A percentile compares a stretch with the other conserved stretches of the same genome.
Conservation (phyloP, 148 eudicot genomes). For the Camellia granthamiana region DNA sequence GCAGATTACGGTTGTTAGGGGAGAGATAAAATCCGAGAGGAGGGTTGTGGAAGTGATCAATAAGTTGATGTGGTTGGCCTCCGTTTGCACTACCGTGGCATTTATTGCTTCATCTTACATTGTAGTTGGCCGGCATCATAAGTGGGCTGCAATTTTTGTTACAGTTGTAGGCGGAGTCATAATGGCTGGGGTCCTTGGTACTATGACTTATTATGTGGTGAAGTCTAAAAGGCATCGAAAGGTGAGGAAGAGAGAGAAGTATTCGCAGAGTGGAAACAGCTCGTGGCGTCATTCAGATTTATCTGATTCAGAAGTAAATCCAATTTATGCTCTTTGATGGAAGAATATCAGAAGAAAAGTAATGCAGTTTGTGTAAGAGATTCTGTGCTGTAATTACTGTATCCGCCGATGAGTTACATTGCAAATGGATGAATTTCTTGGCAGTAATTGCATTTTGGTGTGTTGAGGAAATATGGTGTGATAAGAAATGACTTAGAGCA, state of each 20-base stretch:
- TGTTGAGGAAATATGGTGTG: not conserved
- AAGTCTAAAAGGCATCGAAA: conserved; percentile 51
- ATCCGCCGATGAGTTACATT: not conserved
- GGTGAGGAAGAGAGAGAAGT: conserved; percentile 50
- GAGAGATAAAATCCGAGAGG: conserved; percentile 64
- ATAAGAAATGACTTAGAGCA: not conserved
- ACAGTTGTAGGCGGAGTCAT: conserved; percentile 39
- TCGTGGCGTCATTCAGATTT: conserved; percentile 31
- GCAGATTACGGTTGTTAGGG: conserved; percentile 67
- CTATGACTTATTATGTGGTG: conserved; percentile 71
- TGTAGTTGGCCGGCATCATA: conserved; percentile 48
- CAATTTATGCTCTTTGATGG: conserved; percentile 60
- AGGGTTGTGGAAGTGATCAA: conserved; percentile 67
- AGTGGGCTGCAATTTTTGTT: conserved; percentile 58
- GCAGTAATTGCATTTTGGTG: not conserved
- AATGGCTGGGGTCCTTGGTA: conserved; percentile 56
- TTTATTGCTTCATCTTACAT: conserved; percentile 64
- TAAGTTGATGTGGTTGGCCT: conserved; percentile 81
- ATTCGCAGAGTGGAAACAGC: conserved; percentile 22
- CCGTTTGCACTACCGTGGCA: conserved; percentile 63
- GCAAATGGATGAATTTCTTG: conserved; percentile 7
- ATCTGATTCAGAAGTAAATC: conserved; percentile 55
- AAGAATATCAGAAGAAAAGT: not conserved
- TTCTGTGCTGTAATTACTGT: not conserved
- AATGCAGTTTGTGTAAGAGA: not conserved